Percentiles rank a stretch among this genome's conserved stretches.
Evolutionary conservation across 169 alveolate species (phyloP).

Genomic region (Plasmodium blacklocki): DNA sequence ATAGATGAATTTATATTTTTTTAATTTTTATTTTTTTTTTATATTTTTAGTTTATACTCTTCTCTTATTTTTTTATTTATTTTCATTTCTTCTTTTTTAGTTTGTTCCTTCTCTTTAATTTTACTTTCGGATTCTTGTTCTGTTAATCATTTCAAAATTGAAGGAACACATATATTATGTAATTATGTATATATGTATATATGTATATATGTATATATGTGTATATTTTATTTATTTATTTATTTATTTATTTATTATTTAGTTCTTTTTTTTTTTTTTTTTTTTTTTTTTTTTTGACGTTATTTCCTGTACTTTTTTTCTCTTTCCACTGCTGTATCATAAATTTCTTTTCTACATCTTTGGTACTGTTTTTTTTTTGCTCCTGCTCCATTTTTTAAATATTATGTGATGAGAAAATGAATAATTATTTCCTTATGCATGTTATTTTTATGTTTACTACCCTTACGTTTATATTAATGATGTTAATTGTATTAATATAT

Average conservation of each 20-base stretch:
- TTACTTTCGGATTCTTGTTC: constrained; percentile 56
- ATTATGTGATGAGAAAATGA: too few species aligned
- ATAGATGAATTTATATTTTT: background rate
- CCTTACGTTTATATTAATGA: constrained; percentile 49
- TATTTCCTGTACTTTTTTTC: constrained; percentile 25
- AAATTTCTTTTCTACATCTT: constrained; percentile 44
- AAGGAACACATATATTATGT: background rate
- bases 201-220: background rate
- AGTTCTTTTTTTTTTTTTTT: background rate
- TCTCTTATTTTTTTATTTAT: constrained; percentile 51
- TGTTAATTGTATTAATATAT: constrained; percentile 39
- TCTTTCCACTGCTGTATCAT: constrained; percentile 66
- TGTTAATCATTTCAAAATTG: background rate
- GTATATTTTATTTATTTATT: background rate
- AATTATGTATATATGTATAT: background rate
- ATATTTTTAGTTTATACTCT: constrained; percentile 4
- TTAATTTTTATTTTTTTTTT: constrained; percentile 10
- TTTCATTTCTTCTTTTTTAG: constrained; percentile 63
- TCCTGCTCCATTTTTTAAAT: constrained; percentile 19
- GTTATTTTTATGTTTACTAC: constrained; percentile 2
- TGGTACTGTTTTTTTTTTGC: constrained; percentile 39
- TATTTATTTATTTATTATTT: too few species aligned
- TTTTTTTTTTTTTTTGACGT: background rate
- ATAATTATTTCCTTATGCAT: background rate
- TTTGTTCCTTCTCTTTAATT: constrained; percentile 27